Percentiles rank a stretch among this genome's conserved stretches.
phyloP scores from a whole-genome alignment of 305 asterid genomes.

The Fraxinus latifolia region DNA sequence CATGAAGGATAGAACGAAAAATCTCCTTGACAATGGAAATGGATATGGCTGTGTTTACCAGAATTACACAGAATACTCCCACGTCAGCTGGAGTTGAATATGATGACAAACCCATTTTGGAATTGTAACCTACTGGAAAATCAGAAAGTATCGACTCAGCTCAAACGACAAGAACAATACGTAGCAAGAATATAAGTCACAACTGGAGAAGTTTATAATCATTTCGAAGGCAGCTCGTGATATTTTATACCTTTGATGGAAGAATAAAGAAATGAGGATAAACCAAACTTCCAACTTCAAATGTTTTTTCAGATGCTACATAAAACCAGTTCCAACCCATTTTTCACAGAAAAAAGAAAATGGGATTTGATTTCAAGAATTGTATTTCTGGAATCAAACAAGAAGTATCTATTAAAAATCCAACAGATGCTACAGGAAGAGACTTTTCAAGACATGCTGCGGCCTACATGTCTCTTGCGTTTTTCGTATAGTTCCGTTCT shows the following conservation, averaged over 20 bases:
- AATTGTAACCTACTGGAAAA: slow-evolving; percentile 32
- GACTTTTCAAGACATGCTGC: not conserved
- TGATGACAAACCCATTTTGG: slow-evolving; percentile 72
- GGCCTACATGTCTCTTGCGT: not conserved
- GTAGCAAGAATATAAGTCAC: not conserved
- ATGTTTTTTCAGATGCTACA: not conserved
- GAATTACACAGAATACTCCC: slow-evolving; percentile 74
- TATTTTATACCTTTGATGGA: not conserved
- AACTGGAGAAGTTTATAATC: not conserved
- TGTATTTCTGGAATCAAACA: not conserved
- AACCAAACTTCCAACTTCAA: not conserved
- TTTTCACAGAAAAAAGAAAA: not conserved
- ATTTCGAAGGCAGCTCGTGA: not conserved
- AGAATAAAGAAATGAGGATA: not conserved
- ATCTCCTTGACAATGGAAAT: slow-evolving; percentile 76
- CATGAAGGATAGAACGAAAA: slow-evolving; percentile 62
- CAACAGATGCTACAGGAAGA: not conserved
- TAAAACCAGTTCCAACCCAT: not conserved
- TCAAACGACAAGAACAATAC: not conserved
- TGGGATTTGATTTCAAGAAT: not conserved
- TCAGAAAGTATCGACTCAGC: slow-evolving; percentile 10
- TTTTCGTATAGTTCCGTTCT: not conserved
- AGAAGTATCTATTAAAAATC: not conserved
- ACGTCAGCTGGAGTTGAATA: slow-evolving; percentile 83
- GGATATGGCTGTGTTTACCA: slow-evolving; percentile 84